phyloP scores from a whole-genome alignment of 768 basidiomycete genomes.

The Lentinula sp. region DNA sequence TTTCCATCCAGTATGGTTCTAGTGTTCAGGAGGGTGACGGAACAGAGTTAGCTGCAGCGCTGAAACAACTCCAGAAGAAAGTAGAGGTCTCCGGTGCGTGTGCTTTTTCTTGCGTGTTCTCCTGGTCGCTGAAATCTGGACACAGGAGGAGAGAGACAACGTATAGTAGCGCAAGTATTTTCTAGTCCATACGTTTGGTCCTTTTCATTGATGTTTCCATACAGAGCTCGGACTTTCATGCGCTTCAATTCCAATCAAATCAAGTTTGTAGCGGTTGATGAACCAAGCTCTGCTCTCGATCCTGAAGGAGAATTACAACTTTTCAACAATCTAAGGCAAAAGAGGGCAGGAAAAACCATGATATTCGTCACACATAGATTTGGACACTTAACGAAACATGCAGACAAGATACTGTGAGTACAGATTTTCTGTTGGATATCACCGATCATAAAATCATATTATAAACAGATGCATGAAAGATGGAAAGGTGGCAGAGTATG shows the following conservation, averaged over 20 bases:
- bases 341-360: constrained; percentile 30
- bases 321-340: constrained; percentile 23
- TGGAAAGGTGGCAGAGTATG: constrained; percentile 24
- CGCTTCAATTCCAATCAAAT: constrained; percentile 19
- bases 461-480: constrained; percentile 28
- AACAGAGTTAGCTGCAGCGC: constrained; percentile 10
- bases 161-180: constrained; percentile 21
- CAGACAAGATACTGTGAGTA: constrained; percentile 29
- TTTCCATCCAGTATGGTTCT: constrained; percentile 4
- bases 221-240: constrained; percentile 25
- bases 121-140: neutral
- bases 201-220: neutral
- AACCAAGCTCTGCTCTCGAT: constrained; percentile 43
- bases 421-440: neutral
- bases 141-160: constrained; percentile 22
- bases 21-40: neutral
- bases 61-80: constrained; percentile 18
- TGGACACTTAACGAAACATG: constrained; percentile 28
- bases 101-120: neutral
- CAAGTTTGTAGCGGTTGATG: constrained; percentile 37
- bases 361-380: constrained; percentile 33
- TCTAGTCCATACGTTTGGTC: neutral
- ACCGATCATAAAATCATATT: neutral
- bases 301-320: constrained; percentile 35
- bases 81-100: constrained; percentile 15